Evolutionary conservation across 2,329 filamentous ascomycete genomes (phyloP).

Genomic region (Orbilia javanica): DNA sequence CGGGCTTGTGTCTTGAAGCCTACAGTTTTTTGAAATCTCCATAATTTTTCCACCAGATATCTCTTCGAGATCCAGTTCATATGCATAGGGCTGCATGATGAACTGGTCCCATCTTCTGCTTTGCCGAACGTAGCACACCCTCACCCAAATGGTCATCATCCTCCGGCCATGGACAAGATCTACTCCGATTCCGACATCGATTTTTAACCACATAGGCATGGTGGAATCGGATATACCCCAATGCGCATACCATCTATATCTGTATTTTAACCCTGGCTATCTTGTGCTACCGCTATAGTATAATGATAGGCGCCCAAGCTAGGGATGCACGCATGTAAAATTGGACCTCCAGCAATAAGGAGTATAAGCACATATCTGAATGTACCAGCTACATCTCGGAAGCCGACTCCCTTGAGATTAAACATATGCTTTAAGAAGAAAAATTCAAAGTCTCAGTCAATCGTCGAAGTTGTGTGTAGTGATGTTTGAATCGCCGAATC

Average conservation of each 20-base stretch:
- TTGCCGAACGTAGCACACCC: conserved; percentile 36
- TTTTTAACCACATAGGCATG: neutral
- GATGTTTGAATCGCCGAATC: neutral
- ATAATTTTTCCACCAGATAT: neutral
- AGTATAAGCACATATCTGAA: conserved; percentile 5
- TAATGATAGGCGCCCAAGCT: neutral
- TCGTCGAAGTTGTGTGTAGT: neutral
- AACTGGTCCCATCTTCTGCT: conserved; percentile 16
- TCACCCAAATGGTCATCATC: too few species aligned
- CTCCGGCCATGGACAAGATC: neutral
- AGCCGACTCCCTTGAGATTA: neutral
- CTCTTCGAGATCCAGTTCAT: conserved; percentile 7
- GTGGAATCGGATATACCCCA: neutral
- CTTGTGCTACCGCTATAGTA: neutral
- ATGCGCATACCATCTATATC: neutral
- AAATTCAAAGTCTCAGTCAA: neutral
- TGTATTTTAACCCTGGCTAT: neutral
- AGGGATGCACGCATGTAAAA: neutral
- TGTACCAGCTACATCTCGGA: neutral
- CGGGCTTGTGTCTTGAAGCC: neutral
- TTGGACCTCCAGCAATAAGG: too few species aligned
- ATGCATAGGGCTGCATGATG: conserved; percentile 49
- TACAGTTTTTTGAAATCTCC: neutral
- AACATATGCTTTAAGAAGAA: neutral
- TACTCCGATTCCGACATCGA: neutral